Evolutionary conservation across 2,329 filamentous ascomycete genomes (phyloP).

Genomic region (Fusarium equiseti): DNA sequence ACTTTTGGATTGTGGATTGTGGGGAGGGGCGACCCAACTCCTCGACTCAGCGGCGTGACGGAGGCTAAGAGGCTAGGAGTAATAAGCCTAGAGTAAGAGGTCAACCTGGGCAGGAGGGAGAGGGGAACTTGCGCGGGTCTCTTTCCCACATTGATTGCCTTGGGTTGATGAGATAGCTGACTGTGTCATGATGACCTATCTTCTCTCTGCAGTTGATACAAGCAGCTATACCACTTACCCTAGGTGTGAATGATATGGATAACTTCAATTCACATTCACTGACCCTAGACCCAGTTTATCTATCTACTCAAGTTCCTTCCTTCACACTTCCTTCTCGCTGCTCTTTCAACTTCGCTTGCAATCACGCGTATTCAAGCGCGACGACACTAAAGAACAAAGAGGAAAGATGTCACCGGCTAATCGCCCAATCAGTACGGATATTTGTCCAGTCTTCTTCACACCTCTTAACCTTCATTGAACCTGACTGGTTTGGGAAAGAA

Average conservation of each 20-base stretch:
- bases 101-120: slow-evolving; percentile 5
- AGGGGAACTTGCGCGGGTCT: slow-evolving; percentile 16
- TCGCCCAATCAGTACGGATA: slow-evolving; percentile 13
- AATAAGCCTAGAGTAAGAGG: slow-evolving; percentile 4
- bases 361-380: slow-evolving; percentile 13
- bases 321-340: background rate
- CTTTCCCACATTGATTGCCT: slow-evolving; percentile 5
- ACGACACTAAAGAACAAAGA: slow-evolving; percentile 11
- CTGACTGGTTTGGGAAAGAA: slow-evolving; percentile 18
- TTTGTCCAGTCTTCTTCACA: background rate
- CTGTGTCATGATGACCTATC: background rate
- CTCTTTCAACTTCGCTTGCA: slow-evolving; percentile 10
- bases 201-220: background rate
- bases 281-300: background rate
- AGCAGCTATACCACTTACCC: background rate
- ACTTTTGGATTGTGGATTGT: slow-evolving; percentile 33
- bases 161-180: background rate
- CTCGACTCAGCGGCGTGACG: slow-evolving; percentile 3
- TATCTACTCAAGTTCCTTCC: background rate
- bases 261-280: background rate
- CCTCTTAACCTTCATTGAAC: background rate
- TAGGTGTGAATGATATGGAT: background rate
- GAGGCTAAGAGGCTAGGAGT: background rate
- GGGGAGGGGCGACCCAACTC: slow-evolving; percentile 33
- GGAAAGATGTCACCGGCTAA: slow-evolving; percentile 7